Percentiles rank a stretch among this genome's conserved stretches.
Conservation (phyloP, 768 basidiomycete genomes). For the Tubosaeta sp. region DNA sequence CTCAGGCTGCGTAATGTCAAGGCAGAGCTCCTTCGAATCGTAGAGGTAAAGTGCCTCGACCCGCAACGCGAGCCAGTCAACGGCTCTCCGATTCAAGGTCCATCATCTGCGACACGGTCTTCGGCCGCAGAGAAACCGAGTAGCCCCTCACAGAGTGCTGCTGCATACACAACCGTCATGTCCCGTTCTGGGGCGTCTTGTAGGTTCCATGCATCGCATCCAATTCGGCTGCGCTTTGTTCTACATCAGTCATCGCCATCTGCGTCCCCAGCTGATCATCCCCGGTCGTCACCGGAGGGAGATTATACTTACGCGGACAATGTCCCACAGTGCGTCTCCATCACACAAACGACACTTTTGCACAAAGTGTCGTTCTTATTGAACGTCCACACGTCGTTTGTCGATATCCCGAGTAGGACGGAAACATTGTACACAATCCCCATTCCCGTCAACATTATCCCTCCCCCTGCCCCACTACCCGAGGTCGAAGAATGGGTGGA, state of each 20-base stretch:
- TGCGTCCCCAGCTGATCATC: conserved; percentile 45
- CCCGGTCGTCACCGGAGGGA: conserved; percentile 39
- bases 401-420: conserved; percentile 62
- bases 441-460: conserved; percentile 69
- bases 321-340: conserved; percentile 66
- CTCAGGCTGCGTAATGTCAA: conserved; percentile 76
- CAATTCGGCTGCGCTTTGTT: conserved; percentile 75
- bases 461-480: conserved; percentile 74
- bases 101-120: conserved; percentile 26
- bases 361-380: conserved; percentile 81
- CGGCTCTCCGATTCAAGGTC: conserved; percentile 25
- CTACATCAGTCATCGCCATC: conserved; percentile 60
- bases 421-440: conserved; percentile 61
- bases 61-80: conserved; percentile 26
- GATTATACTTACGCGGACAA: conserved; percentile 47
- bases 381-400: conserved; percentile 71
- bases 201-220: conserved; percentile 74
- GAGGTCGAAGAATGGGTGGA: conserved; percentile 71
- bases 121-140: conserved; percentile 26
- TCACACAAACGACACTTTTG: conserved; percentile 77
- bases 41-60: conserved; percentile 50
- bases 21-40: conserved; percentile 68
- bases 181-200: conserved; percentile 89
- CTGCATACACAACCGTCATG: conserved; percentile 52
- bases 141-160: conserved; percentile 35